Conservation (phyloP, 805 yeast species). For the Wickerhamomyces xylosicus region DNA sequence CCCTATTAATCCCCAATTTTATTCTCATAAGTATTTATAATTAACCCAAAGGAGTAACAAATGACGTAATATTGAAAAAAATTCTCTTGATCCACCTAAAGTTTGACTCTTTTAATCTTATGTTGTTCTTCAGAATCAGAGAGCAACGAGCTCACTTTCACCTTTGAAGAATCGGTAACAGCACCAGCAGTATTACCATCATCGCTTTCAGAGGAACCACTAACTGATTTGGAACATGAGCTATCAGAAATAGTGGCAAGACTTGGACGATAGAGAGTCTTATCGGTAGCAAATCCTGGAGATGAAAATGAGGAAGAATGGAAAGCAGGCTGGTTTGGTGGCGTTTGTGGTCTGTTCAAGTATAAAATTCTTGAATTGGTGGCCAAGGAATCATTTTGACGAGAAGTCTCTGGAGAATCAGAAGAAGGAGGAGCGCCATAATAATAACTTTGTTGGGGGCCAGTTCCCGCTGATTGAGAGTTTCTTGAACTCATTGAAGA, state of each 20-base stretch:
- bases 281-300: not conserved
- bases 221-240: not conserved
- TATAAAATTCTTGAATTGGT: not conserved
- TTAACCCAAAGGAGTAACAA: too few relatives aligned
- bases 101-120: not conserved
- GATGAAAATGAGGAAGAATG: too few relatives aligned
- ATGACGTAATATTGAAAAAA: too few relatives aligned
- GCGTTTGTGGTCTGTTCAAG: not conserved
- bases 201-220: too few relatives aligned
- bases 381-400: not conserved
- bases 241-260: not conserved
- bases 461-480: too few relatives aligned
- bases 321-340: not conserved
- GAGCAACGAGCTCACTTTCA: not conserved
- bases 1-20: too few relatives aligned
- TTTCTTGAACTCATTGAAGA: slow-evolving; percentile 17
- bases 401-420: not conserved
- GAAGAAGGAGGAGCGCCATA: not conserved
- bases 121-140: not conserved
- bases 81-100: not conserved
- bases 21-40: too few relatives aligned
- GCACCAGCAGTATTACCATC: not conserved
- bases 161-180: not conserved
- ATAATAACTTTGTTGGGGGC: too few relatives aligned
- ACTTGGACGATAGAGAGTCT: not conserved